phyloP scores from a whole-genome alignment of 2,329 filamentous ascomycete species.

The Colletotrichum siamense region DNA sequence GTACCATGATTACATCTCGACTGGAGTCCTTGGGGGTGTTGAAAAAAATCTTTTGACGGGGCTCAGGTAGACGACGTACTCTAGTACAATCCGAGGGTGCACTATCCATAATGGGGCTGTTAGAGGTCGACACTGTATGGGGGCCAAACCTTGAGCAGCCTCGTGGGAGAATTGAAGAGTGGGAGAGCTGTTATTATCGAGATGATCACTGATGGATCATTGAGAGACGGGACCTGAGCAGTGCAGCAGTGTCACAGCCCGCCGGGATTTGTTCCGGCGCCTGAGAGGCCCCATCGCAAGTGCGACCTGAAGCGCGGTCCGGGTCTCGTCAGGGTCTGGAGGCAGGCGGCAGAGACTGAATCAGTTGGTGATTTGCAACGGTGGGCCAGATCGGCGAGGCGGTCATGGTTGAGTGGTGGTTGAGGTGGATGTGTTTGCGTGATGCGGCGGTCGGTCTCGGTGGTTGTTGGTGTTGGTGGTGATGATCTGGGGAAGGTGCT shows the following conservation, averaged over 20 bases:
- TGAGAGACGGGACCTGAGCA: not conserved
- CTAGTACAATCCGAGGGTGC: not conserved
- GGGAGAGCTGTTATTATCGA: not conserved
- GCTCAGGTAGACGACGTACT: not conserved
- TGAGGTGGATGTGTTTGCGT: not conserved
- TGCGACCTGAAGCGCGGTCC: not conserved
- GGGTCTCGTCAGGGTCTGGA: not conserved
- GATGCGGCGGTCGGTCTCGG: not conserved
- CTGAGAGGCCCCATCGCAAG: not conserved
- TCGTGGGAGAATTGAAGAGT: not conserved
- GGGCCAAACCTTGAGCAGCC: not conserved
- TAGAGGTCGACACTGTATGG: not conserved
- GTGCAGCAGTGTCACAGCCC: not conserved
- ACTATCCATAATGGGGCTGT: not conserved
- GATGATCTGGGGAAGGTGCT: slow-evolving; percentile 4
- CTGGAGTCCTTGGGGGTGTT: not conserved
- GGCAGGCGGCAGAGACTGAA: not conserved
- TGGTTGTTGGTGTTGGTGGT: not conserved
- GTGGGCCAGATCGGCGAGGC: slow-evolving; percentile 10
- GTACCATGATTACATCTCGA: slow-evolving; percentile 7
- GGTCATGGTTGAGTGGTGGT: not conserved
- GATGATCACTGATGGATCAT: not conserved
- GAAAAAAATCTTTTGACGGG: not conserved
- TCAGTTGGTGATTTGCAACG: slow-evolving; percentile 7
- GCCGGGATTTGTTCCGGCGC: slow-evolving; percentile 11